Evolutionary conservation across 129 eudicot genomes (phyloP).

Genomic region (Flaveria brownii): DNA sequence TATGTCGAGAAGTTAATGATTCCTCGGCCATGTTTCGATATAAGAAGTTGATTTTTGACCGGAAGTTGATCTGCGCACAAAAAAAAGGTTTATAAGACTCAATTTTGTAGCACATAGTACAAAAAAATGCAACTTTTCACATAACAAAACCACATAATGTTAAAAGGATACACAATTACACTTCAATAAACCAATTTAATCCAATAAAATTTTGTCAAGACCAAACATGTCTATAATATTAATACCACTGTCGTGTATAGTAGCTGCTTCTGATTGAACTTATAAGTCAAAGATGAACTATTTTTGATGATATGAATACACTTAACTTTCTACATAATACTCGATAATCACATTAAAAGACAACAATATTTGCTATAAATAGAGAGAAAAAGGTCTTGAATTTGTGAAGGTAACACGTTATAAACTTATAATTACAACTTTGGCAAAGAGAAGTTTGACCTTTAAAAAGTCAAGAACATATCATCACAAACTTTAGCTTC

Average conservation of each 20-base stretch:
- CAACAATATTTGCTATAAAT: background rate
- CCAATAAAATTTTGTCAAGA: background rate
- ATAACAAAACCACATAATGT: conserved; percentile 1
- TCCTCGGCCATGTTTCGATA: conserved; percentile 46
- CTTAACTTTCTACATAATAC: conserved; percentile 1
- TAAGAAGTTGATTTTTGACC: conserved; percentile 46
- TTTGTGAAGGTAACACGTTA: background rate
- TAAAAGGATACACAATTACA: conserved; percentile 14
- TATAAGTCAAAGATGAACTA: background rate
- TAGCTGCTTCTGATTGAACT: conserved; percentile 3
- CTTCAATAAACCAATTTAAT: background rate
- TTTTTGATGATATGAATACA: background rate
- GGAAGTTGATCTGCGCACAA: conserved; percentile 36
- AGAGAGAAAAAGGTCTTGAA: background rate
- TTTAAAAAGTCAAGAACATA: background rate
- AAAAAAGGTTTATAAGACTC: conserved; percentile 1
- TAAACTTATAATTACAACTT: background rate
- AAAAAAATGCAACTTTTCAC: background rate
- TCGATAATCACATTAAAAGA: background rate
- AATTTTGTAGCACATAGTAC: background rate
- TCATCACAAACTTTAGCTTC: conserved; percentile 6
- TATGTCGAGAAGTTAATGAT: conserved; percentile 49
- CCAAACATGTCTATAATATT: conserved; percentile 1
- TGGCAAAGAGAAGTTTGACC: conserved; percentile 12
- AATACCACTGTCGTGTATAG: background rate